A percentile compares a stretch with the other conserved stretches of the same genome.
Conservation (phyloP, 495 filamentous ascomycete species). For the Hypoxylon perforatum region DNA sequence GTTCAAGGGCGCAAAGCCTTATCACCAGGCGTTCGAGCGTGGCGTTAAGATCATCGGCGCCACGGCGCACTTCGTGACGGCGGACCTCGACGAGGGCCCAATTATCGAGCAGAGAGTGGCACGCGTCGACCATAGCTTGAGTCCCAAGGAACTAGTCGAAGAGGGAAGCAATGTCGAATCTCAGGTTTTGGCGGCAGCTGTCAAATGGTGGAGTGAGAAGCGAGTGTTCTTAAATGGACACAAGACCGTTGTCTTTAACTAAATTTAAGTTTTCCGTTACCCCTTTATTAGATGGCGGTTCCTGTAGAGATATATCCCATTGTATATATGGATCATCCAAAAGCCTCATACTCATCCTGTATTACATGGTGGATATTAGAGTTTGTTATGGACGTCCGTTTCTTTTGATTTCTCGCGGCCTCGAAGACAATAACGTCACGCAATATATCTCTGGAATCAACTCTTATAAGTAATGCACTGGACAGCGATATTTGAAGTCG, state of each 20-base stretch:
- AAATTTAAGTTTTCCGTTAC: not conserved
- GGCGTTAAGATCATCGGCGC: constrained; percentile 85
- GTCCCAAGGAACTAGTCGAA: constrained; percentile 74
- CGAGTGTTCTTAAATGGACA: constrained; percentile 76
- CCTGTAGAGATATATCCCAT: not conserved
- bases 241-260: constrained; percentile 78
- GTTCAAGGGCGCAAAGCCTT: constrained; percentile 84
- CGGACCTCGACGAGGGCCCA: constrained; percentile 79
- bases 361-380: not conserved
- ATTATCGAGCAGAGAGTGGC: constrained; percentile 83
- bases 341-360: not conserved
- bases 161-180: constrained; percentile 81
- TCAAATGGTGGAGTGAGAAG: constrained; percentile 78
- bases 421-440: not conserved
- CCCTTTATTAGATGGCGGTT: not conserved
- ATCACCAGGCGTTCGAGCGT: constrained; percentile 81
- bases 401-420: not conserved
- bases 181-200: constrained; percentile 75
- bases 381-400: not conserved
- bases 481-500: not conserved
- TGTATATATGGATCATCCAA: not conserved
- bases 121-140: constrained; percentile 75
- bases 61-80: constrained; percentile 81
- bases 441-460: not conserved
- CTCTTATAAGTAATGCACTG: not conserved